A percentile compares a stretch with the other conserved stretches of the same genome.
Conservation (phyloP, 306 rosid genomes). For the Neltuma alba region DNA sequence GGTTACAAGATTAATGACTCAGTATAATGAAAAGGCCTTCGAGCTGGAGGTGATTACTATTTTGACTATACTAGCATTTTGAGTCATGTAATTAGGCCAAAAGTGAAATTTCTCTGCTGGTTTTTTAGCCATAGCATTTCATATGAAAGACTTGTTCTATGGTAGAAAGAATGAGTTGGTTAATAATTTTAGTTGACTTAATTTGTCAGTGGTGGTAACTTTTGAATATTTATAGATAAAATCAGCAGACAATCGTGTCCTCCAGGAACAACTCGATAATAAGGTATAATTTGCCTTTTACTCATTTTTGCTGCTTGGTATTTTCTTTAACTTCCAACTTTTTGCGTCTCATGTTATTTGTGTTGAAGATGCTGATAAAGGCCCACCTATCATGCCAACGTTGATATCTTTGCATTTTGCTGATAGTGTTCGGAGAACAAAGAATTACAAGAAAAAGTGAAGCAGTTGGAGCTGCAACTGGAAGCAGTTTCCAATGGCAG, state of each 20-base stretch:
- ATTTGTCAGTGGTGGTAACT: conserved; percentile 20
- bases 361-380: conserved; percentile 18
- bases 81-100: conserved; percentile 24
- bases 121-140: conserved; percentile 10
- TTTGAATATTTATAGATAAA: conserved; percentile 62
- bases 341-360: not conserved
- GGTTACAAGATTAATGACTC: conserved; percentile 73
- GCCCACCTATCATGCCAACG: conserved; percentile 4
- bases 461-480: conserved; percentile 62
- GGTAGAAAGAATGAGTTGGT: conserved; percentile 7
- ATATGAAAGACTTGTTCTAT: not conserved
- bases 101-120: not conserved
- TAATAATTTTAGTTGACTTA: conserved; percentile 8
- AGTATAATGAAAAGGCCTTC: conserved; percentile 82
- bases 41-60: conserved; percentile 83
- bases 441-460: conserved; percentile 79
- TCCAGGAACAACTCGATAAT: conserved; percentile 86
- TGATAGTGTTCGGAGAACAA: conserved; percentile 78
- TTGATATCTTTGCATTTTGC: conserved; percentile 29
- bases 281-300: conserved; percentile 56
- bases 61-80: conserved; percentile 27
- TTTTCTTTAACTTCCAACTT: not conserved
- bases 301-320: not conserved
- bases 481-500: conserved; percentile 48
- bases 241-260: conserved; percentile 95